These are phyloP conservation scores for Persicaria tinctoria DNA, from an alignment of 148 eudicot species.

Conservation along the genomic window DNA sequence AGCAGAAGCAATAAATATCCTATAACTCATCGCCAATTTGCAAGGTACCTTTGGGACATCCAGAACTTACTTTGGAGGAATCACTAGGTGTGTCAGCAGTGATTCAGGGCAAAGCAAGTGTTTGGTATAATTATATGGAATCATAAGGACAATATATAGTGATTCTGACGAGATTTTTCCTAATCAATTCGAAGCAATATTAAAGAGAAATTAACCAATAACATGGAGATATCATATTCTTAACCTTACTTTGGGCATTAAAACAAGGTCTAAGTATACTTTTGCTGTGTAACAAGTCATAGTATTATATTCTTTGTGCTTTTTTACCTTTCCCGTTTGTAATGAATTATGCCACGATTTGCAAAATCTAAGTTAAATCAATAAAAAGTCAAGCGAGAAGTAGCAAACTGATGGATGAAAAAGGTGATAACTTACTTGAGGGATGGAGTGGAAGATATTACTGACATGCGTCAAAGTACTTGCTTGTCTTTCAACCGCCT, in stretches of 20 bases:
- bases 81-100: background rate
- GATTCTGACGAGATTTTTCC: too few relatives aligned
- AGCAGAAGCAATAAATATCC: background rate
- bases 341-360: background rate
- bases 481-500: conserved; percentile 54
- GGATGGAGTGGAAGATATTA: conserved; percentile 60
- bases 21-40: background rate
- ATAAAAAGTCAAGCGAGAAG: background rate
- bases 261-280: background rate
- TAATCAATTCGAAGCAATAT: background rate
- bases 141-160: too few relatives aligned
- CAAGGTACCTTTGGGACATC: too few relatives aligned
- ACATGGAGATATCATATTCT: background rate
- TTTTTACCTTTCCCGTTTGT: background rate
- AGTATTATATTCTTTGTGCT: background rate
- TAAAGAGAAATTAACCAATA: background rate
- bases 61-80: background rate
- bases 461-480: conserved; percentile 58
- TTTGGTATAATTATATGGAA: background rate
- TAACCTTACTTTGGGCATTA: background rate
- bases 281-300: background rate
- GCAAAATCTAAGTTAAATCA: background rate
- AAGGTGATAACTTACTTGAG: conserved; percentile 37
- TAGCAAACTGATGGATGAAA: background rate
- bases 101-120: background rate